Base-by-base conservation (phyloP, 257 asterid species). In the Linderniella brevidens region DNA sequence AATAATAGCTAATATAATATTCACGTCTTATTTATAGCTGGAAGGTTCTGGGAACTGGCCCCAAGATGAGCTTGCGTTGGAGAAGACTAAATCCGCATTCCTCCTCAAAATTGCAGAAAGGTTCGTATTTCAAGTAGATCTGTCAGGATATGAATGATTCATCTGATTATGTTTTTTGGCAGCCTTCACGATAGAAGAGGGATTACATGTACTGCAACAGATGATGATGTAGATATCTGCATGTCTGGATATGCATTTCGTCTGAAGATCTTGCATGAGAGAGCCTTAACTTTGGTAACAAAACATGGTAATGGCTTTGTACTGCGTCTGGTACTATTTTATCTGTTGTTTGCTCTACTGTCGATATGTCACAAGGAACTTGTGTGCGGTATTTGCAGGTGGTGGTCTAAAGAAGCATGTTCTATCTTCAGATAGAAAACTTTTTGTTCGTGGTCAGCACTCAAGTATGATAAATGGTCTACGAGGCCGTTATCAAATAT, bases 21-120 rank as follows among this genome's bases (percentile, higher is more conserved):
- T 6, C 32, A 25, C 32, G 66, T 56, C 58, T 61, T 59, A 53
- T 53, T 62, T 73, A 38, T 53, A 90, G 98, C 78, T 90, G 48
- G 96, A 81, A 81, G 98, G 98, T 60, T 90, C 98, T 64, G 98
- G 98, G 35, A 81, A 75, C 62, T 90, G 98, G 98, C 98, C 93
- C 9, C 54, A 80, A 96, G 92, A 85, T 54, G 98, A 90, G 59
- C 60, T 76, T 64, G 93, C 96, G 19, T 62, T 74, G 74, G 98
- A 90, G 78, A 90, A 85, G 74, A 90, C 98, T 12, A 90, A 85
- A 68, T 69, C 88, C 29, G 94, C 94, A 0, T 90, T 90, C 67
- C 96, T 90, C 62, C 92, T 90, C 57, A 59, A 71, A 67, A 90
- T 90, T 65, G 93, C 88, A 1, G 96, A 85, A 65, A 81, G 98